These are phyloP conservation scores for Ceratocystiopsis brevicomis DNA, from an alignment of 2,329 filamentous ascomycete species.

Conservation along the genomic window DNA sequence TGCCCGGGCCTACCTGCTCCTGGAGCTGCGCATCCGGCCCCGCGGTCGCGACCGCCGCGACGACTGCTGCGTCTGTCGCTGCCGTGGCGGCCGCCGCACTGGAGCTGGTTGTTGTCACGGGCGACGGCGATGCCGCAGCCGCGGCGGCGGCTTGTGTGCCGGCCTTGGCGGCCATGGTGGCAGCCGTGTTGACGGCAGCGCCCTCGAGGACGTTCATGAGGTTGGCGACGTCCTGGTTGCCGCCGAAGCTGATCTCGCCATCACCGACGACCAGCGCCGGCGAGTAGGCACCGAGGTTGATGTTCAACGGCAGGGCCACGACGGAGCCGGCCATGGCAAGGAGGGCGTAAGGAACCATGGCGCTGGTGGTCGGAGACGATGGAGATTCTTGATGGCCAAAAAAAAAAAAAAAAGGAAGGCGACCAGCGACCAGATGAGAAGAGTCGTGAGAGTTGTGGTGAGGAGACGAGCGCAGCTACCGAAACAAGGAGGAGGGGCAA, in stretches of 20 bases:
- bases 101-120: conserved; percentile 1
- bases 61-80: background rate
- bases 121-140: conserved; percentile 6
- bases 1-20: conserved; percentile 19
- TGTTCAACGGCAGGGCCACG: conserved; percentile 11
- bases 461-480: conserved; percentile 5
- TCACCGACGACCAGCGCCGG: conserved; percentile 23
- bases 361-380: background rate
- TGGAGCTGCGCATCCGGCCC: conserved; percentile 16
- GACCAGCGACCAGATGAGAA: conserved; percentile 7
- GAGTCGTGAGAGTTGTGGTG: background rate
- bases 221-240: conserved; percentile 24
- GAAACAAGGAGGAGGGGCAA: background rate
- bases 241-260: conserved; percentile 29
- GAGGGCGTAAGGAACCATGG: conserved; percentile 8
- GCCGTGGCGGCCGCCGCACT: background rate
- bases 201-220: conserved; percentile 28
- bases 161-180: conserved; percentile 12
- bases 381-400: background rate
- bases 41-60: conserved; percentile 2
- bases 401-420: background rate
- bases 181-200: conserved; percentile 23
- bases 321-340: conserved; percentile 6
- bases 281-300: conserved; percentile 26
- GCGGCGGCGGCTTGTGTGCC: conserved; percentile 1